These are phyloP conservation scores for Bolboschoenus planiculmis DNA, from an alignment of 176 grass and related monocot genomes.

Conservation along the genomic window DNA sequence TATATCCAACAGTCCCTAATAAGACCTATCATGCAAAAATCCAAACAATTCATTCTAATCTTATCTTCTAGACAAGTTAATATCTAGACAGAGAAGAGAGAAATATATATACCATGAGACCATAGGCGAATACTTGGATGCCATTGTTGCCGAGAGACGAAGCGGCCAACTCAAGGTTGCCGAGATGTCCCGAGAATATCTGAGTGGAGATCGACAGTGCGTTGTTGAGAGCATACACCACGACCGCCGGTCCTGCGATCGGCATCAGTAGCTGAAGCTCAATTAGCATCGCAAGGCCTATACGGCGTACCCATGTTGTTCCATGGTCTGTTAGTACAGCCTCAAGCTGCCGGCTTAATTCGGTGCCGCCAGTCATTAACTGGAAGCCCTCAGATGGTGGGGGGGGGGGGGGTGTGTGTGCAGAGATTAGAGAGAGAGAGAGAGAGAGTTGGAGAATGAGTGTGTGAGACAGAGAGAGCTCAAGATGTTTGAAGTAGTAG, in stretches of 20 bases:
- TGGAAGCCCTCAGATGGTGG: background rate
- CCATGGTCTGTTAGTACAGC: background rate
- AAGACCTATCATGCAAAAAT: background rate
- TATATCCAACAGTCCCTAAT: too few relatives aligned
- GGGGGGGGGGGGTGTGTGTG: background rate
- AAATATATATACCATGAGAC: slow-evolving; percentile 27
- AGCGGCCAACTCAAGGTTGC: slow-evolving; percentile 40
- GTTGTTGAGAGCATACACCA: slow-evolving; percentile 34
- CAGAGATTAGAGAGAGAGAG: background rate
- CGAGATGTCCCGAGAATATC: slow-evolving; percentile 42
- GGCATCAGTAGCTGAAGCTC: slow-evolving; percentile 27
- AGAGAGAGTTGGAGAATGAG: background rate
- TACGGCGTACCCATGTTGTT: slow-evolving; percentile 13
- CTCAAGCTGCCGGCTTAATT: slow-evolving; percentile 26
- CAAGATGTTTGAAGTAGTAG: background rate
- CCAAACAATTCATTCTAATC: background rate
- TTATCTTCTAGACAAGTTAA: background rate
- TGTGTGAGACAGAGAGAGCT: background rate
- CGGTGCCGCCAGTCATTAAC: background rate
- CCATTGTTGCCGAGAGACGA: slow-evolving; percentile 42
- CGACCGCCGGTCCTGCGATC: slow-evolving; percentile 31
- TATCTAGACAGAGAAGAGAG: background rate
- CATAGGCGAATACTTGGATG: slow-evolving; percentile 47
- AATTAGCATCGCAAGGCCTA: slow-evolving; percentile 2
- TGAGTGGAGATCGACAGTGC: slow-evolving; percentile 37